Percentiles rank a stretch among this genome's conserved stretches.
Conservation (phyloP, 768 basidiomycete genomes). For the Boletus rubroflammeus region DNA sequence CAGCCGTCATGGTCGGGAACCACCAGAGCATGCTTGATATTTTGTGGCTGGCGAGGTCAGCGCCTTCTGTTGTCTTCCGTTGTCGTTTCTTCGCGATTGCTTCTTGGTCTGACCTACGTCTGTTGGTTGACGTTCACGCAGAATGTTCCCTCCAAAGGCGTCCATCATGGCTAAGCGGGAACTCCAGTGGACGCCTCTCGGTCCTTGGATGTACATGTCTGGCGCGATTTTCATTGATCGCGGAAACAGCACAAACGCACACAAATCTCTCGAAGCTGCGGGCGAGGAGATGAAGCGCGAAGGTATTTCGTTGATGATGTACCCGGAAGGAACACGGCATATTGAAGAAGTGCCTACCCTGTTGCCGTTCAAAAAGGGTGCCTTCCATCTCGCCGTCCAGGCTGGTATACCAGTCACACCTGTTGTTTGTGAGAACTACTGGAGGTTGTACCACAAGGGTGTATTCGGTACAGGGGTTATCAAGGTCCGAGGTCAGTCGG, state of each 20-base stretch:
- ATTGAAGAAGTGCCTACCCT: constrained; percentile 60
- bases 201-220: constrained; percentile 85
- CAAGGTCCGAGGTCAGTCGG: constrained; percentile 63
- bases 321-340: constrained; percentile 93
- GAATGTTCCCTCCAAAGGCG: constrained; percentile 77
- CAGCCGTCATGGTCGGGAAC: constrained; percentile 79
- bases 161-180: constrained; percentile 94
- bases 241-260: constrained; percentile 69
- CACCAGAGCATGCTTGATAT: constrained; percentile 95
- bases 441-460: constrained; percentile 75
- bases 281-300: constrained; percentile 71
- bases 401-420: constrained; percentile 89
- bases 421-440: constrained; percentile 92
- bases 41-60: constrained; percentile 74
- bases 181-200: constrained; percentile 81
- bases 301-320: constrained; percentile 84
- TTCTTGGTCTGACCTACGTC: constrained; percentile 3
- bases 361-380: constrained; percentile 94
- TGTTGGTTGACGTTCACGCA: constrained; percentile 26
- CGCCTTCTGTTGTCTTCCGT: constrained; percentile 14
- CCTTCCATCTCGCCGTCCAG: constrained; percentile 93
- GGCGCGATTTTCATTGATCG: constrained; percentile 92
- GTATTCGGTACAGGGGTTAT: constrained; percentile 73
- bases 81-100: constrained; percentile 3
- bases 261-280: constrained; percentile 72